Percentiles rank a stretch among this genome's conserved stretches.
phyloP scores from a whole-genome alignment of 768 basidiomycete genomes.

The Chalciporus sphaerocephalus region DNA sequence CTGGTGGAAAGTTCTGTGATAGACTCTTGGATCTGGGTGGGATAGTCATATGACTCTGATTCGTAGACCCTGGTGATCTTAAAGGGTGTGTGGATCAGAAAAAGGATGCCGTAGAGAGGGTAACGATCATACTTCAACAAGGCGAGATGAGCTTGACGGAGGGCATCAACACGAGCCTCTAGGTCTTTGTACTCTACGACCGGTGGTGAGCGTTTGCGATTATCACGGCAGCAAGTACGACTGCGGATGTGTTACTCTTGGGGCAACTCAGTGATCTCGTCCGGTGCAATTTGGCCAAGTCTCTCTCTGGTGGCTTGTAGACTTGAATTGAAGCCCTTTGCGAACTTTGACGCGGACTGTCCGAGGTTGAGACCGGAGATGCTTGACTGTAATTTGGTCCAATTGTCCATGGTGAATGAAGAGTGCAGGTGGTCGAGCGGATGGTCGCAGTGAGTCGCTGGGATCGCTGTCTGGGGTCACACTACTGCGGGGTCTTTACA shows the following conservation, averaged over 20 bases:
- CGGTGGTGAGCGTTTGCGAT: not conserved
- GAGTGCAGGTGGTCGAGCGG: no score
- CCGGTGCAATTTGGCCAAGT: conserved; percentile 83
- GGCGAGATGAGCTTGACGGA: conserved; percentile 69
- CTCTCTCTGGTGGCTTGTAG: conserved; percentile 86
- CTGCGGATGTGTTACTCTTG: conserved; percentile 47
- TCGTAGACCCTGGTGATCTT: conserved; percentile 90
- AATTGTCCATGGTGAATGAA: conserved; percentile 43
- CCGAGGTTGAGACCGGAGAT: conserved; percentile 63
- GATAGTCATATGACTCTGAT: conserved; percentile 84
- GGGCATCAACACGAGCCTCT: conserved; percentile 90
- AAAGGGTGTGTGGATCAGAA: not conserved
- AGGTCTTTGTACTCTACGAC: conserved; percentile 91
- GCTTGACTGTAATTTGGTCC: conserved; percentile 66
- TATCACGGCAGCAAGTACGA: not conserved
- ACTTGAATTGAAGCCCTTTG: conserved; percentile 76
- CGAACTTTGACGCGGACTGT: conserved; percentile 69
- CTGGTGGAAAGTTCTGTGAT: conserved; percentile 65
- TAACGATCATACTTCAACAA: conserved; percentile 63
- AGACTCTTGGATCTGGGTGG: conserved; percentile 82
- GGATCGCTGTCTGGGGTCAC: not conserved
- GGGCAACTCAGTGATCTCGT: conserved; percentile 93
- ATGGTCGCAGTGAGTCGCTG: not conserved
- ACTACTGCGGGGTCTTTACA: conserved; percentile 1
- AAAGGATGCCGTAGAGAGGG: not conserved